A percentile compares a stretch with the other conserved stretches of the same genome.
phyloP scores from a whole-genome alignment of 1,284 basidiomycete genomes.

The Ceratobasidium papillatum region DNA sequence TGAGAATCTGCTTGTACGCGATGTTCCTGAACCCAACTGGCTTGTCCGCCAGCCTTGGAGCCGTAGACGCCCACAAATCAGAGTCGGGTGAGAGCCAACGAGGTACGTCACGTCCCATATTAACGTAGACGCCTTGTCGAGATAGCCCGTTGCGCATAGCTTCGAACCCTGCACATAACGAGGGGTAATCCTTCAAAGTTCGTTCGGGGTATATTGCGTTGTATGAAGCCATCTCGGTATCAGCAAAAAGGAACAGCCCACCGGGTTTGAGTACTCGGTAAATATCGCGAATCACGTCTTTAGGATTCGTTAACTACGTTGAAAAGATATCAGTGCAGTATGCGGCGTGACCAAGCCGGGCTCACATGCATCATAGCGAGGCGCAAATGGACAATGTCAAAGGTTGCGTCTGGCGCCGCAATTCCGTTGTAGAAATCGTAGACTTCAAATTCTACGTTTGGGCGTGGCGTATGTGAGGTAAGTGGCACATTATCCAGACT shows the following conservation, averaged over 20 bases:
- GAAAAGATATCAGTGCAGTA: neutral
- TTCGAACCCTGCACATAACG: neutral
- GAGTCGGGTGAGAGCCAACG: conserved; percentile 4
- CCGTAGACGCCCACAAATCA: neutral
- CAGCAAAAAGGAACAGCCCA: conserved; percentile 15
- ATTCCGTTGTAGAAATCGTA: conserved; percentile 16
- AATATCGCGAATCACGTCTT: conserved; percentile 8
- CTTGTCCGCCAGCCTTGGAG: neutral
- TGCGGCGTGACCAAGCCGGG: neutral
- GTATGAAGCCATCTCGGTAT: conserved; percentile 5
- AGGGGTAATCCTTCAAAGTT: neutral
- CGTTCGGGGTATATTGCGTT: neutral
- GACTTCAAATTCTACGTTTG: conserved; percentile 20
- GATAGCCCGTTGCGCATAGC: neutral
- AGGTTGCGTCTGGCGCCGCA: neutral
- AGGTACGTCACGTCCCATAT: conserved; percentile 5
- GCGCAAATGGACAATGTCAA: conserved; percentile 14
- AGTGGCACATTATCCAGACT: conserved; percentile 12
- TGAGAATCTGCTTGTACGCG: neutral
- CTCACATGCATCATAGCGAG: conserved; percentile 13
- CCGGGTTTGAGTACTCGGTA: conserved; percentile 22
- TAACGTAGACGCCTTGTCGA: neutral
- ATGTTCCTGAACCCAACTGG: conserved; percentile 17
- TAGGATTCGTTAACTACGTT: neutral
- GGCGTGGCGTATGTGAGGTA: neutral